Percentiles rank a stretch among this genome's conserved stretches.
Conservation (phyloP, 163 green algal genomes). For the Chlorella variabilis region DNA sequence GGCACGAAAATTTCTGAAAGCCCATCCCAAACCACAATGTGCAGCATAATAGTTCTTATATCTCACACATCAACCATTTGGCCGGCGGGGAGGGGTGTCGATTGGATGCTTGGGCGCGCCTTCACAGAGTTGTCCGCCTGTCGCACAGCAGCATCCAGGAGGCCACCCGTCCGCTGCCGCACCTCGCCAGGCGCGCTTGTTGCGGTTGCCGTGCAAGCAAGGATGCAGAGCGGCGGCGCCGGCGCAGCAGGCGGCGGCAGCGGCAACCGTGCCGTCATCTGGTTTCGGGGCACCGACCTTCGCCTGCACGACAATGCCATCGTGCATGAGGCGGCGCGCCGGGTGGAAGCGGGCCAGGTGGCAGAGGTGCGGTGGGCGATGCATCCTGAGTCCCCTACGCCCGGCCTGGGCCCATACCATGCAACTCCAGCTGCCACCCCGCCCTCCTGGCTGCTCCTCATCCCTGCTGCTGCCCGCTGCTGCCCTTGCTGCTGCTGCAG, state of each 20-base stretch:
- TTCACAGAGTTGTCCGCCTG: background rate
- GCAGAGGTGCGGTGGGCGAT: constrained; percentile 18
- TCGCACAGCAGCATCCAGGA: background rate
- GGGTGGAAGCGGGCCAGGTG: constrained; percentile 9
- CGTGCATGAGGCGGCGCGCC: constrained; percentile 39
- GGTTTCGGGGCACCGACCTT: constrained; percentile 51
- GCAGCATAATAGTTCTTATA: no score
- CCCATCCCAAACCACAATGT: no score
- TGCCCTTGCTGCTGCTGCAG: constrained; percentile 39
- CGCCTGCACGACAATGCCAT: constrained; percentile 47
- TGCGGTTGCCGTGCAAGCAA: background rate
- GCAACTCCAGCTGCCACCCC: no score
- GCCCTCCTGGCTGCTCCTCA: no score
- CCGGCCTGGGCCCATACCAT: no score
- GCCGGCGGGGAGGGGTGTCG: no score
- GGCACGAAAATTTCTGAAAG: no score
- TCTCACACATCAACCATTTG: no score
- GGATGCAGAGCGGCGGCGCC: background rate
- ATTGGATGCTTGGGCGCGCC: no score
- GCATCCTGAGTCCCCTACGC: background rate
- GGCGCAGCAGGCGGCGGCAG: background rate
- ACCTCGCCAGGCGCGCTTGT: background rate
- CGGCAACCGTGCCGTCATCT: constrained; percentile 32
- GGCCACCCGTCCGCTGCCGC: no score
- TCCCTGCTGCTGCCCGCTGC: background rate